Percentiles rank a stretch among this genome's conserved stretches.
Conservation (phyloP, 768 basidiomycete species). For the Russula abietina region DNA sequence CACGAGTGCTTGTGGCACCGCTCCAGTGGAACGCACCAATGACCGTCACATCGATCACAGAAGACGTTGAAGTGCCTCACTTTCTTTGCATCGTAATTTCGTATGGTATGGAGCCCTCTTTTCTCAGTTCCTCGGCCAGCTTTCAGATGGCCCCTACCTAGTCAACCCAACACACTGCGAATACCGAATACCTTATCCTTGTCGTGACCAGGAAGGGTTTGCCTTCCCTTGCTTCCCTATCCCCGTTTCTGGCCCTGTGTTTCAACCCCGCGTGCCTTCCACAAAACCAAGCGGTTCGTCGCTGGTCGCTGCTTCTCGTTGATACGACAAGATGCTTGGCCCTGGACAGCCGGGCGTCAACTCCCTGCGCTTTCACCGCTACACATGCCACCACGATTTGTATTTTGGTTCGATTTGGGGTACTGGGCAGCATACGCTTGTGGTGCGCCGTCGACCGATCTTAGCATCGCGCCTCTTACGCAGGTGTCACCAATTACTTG, state of each 20-base stretch:
- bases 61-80: neutral
- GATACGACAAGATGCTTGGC: neutral
- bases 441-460: neutral
- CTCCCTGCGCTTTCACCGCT: neutral
- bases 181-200: neutral
- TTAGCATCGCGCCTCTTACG: neutral
- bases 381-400: neutral
- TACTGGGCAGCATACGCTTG: neutral
- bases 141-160: no score
- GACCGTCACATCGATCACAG: neutral
- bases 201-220: neutral
- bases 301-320: neutral
- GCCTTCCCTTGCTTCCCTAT: neutral
- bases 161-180: no score
- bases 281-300: no score
- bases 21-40: neutral
- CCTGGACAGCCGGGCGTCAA: neutral
- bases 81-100: neutral
- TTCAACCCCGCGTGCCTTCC: neutral
- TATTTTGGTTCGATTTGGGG: neutral
- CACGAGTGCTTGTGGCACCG: neutral
- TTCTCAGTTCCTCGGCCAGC: no score
- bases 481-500: neutral
- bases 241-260: neutral
- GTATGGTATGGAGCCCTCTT: neutral